Evolutionary conservation across 225 moss, liverwort and hornwort genomes (phyloP).

Genomic region (Sphagnum contortum): DNA sequence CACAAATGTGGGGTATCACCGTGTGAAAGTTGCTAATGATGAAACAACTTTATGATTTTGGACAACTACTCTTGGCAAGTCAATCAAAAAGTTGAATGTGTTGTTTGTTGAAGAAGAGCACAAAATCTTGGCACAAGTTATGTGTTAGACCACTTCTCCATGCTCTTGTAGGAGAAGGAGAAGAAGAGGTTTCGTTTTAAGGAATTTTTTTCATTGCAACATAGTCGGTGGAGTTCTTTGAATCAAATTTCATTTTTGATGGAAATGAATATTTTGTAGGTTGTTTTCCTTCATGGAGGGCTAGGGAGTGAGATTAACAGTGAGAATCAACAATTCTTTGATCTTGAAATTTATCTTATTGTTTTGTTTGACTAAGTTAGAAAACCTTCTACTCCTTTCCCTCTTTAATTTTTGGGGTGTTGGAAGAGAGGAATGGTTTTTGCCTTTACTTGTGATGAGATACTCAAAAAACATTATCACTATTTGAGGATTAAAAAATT

Average conservation of each 20-base stretch:
- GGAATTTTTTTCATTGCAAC: too few species aligned
- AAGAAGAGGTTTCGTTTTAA: too few species aligned
- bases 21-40: background rate
- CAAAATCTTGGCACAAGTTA: background rate
- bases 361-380: slow-evolving; percentile 41
- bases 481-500: too few species aligned
- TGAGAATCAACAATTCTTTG: slow-evolving; percentile 57
- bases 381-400: too few species aligned
- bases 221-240: background rate
- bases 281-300: slow-evolving; percentile 42
- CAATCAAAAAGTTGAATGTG: background rate
- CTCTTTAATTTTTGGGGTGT: too few species aligned
- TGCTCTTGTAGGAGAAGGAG: too few species aligned
- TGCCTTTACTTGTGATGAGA: too few species aligned
- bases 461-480: too few species aligned
- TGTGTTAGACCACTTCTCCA: background rate
- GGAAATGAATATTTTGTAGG: too few species aligned
- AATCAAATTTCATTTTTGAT: background rate
- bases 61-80: background rate
- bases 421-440: too few species aligned
- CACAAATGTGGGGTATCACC: background rate
- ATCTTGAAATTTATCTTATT: slow-evolving; percentile 58
- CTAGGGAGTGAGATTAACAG: slow-evolving; percentile 67
- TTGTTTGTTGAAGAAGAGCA: background rate
- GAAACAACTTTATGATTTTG: background rate